phyloP scores from a whole-genome alignment of 257 asterid species.

The Nicotiana benthamiana region DNA sequence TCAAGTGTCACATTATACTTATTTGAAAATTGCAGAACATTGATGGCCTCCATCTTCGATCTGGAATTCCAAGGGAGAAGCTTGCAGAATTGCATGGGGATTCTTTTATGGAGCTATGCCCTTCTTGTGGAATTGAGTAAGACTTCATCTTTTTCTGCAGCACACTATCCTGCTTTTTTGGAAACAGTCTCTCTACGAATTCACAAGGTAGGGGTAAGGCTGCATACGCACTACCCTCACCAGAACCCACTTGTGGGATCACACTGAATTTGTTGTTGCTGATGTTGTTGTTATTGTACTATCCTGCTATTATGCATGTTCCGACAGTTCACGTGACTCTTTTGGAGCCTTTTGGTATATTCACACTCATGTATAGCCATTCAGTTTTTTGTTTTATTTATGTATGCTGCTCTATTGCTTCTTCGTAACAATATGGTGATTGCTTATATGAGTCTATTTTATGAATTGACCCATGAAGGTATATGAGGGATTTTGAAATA shows the following conservation, averaged over 20 bases:
- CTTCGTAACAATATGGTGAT: slow-evolving; percentile 3
- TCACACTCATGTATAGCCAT: neutral
- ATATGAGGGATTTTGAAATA: slow-evolving; percentile 82
- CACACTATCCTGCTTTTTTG: neutral
- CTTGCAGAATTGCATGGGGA: slow-evolving; percentile 90
- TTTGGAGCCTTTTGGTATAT: neutral
- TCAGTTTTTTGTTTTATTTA: too few relatives aligned
- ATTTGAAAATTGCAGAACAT: slow-evolving; percentile 55
- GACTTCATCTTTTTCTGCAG: slow-evolving; percentile 18
- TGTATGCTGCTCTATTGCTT: neutral
- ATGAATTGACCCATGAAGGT: slow-evolving; percentile 43
- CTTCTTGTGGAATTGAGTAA: slow-evolving; percentile 85
- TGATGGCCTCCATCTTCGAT: slow-evolving; percentile 93
- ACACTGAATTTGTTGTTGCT: too few relatives aligned
- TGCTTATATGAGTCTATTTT: neutral
- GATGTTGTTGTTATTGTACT: neutral
- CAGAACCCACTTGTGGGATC: too few relatives aligned
- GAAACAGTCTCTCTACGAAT: too few relatives aligned
- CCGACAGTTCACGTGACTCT: neutral
- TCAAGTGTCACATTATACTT: slow-evolving; percentile 5
- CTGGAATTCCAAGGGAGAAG: slow-evolving; percentile 86
- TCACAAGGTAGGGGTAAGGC: too few relatives aligned
- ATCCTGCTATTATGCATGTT: neutral
- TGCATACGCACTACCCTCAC: too few relatives aligned
- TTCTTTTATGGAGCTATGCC: slow-evolving; percentile 83